Evolutionary conservation across 768 basidiomycete species (phyloP).

Genomic region (Phylloporus scabripes): DNA sequence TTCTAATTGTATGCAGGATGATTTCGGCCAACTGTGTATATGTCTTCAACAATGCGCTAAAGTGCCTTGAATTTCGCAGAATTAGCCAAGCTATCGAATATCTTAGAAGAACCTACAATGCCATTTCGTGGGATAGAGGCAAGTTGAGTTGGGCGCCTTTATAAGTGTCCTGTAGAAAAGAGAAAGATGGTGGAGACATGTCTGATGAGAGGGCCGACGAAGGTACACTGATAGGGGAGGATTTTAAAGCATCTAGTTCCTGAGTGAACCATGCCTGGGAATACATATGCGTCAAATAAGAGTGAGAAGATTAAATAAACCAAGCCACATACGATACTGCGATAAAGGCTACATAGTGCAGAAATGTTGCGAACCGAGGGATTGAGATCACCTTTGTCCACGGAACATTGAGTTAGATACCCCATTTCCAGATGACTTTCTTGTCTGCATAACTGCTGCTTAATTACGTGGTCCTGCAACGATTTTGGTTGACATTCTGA

Average conservation of each 20-base stretch:
- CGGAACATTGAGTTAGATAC: conserved; percentile 47
- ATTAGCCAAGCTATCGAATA: conserved; percentile 1
- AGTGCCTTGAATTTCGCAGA: conserved; percentile 54
- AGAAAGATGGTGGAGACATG: conserved; percentile 41
- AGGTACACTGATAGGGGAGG: conserved; percentile 43
- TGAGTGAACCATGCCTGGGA: conserved; percentile 78
- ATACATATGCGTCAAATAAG: conserved; percentile 4
- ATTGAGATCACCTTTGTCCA: conserved; percentile 64
- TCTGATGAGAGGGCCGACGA: conserved; percentile 44
- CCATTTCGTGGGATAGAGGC: conserved; percentile 85
- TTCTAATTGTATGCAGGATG: conserved; percentile 80
- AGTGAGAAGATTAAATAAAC: neutral
- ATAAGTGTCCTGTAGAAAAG: conserved; percentile 34
- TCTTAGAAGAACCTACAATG: conserved; percentile 53
- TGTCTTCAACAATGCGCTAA: conserved; percentile 84
- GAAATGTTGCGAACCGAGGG: conserved; percentile 65
- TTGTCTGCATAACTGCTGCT: conserved; percentile 58
- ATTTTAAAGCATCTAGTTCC: conserved; percentile 64
- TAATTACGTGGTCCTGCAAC: conserved; percentile 38
- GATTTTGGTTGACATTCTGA: conserved; percentile 1
- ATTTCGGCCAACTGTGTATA: conserved; percentile 86
- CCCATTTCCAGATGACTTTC: conserved; percentile 77
- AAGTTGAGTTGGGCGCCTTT: conserved; percentile 53
- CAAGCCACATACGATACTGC: conserved; percentile 65
- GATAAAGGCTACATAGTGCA: conserved; percentile 73